Percentiles rank a stretch among this genome's conserved stretches.
These are phyloP conservation scores for Xylaria nigripes DNA, from an alignment of 495 filamentous ascomycete genomes.

Conservation along the genomic window DNA sequence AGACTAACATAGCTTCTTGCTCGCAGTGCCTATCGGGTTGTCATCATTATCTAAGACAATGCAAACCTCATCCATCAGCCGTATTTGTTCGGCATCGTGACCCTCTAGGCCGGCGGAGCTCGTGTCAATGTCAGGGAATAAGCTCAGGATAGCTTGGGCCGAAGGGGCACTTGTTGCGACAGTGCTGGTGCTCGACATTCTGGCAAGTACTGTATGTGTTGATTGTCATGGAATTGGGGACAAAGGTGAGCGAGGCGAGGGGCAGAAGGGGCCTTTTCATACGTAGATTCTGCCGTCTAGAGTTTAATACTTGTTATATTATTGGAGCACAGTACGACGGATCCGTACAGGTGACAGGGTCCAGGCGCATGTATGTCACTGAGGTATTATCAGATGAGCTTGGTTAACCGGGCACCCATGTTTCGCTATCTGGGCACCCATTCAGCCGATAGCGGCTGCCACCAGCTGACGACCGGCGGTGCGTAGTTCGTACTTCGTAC, in stretches of 20 bases:
- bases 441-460: too few relatives aligned
- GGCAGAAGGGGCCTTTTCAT: conserved; percentile 6
- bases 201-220: not conserved
- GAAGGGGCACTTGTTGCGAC: conserved; percentile 52
- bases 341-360: too few relatives aligned
- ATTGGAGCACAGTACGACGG: too few relatives aligned
- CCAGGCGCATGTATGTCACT: too few relatives aligned
- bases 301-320: too few relatives aligned
- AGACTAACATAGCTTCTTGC: conserved; percentile 91
- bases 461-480: too few relatives aligned
- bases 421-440: too few relatives aligned
- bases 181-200: conserved; percentile 34
- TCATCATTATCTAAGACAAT: conserved; percentile 93
- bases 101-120: conserved; percentile 66
- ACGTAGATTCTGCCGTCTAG: not conserved
- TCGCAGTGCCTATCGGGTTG: conserved; percentile 87
- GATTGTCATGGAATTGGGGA: not conserved
- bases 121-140: conserved; percentile 97
- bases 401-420: too few relatives aligned
- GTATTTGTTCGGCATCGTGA: conserved; percentile 95
- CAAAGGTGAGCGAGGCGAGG: conserved; percentile 1
- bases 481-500: too few relatives aligned
- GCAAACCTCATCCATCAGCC: conserved; percentile 98
- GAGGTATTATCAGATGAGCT: too few relatives aligned
- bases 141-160: conserved; percentile 73